These are phyloP conservation scores for Evernia prunastri DNA, from an alignment of 495 filamentous ascomycete genomes.

Conservation along the genomic window DNA sequence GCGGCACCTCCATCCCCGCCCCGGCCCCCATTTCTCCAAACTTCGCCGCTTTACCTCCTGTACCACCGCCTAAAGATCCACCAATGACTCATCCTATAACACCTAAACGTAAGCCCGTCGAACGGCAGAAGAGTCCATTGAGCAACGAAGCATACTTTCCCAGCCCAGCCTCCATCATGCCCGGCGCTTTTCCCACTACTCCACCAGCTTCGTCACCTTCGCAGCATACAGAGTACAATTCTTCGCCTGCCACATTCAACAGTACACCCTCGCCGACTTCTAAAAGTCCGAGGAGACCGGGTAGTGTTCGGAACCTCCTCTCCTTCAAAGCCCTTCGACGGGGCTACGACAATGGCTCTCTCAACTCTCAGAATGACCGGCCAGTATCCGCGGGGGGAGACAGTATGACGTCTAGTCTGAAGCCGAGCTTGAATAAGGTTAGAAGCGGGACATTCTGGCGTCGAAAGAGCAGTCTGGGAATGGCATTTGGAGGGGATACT, in stretches of 20 bases:
- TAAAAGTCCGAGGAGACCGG: slow-evolving; percentile 18
- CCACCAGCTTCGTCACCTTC: slow-evolving; percentile 15
- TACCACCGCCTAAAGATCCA: slow-evolving; percentile 19
- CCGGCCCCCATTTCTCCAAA: slow-evolving; percentile 10
- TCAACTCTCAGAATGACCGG: slow-evolving; percentile 13
- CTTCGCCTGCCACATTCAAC: neutral
- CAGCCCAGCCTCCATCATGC: slow-evolving; percentile 22
- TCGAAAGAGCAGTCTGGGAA: slow-evolving; percentile 23
- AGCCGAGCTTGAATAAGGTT: slow-evolving; percentile 19
- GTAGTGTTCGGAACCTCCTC: slow-evolving; percentile 22
- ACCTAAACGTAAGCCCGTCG: slow-evolving; percentile 19
- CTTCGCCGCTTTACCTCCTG: slow-evolving; percentile 12
- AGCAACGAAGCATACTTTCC: slow-evolving; percentile 22
- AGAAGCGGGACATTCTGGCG: slow-evolving; percentile 26
- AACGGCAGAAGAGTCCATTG: slow-evolving; percentile 23
- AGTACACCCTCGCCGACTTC: slow-evolving; percentile 2
- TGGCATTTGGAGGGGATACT: slow-evolving; percentile 18
- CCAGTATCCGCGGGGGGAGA: slow-evolving; percentile 37
- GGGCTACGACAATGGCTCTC: slow-evolving; percentile 7
- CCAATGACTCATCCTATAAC: slow-evolving; percentile 11
- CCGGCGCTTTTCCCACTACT: slow-evolving; percentile 24
- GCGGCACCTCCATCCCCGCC: slow-evolving; percentile 18
- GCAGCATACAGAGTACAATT: neutral
- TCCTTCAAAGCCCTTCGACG: slow-evolving; percentile 20
- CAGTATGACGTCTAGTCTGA: slow-evolving; percentile 19